phyloP scores from a whole-genome alignment of 495 filamentous ascomycete genomes.

The Aspergillus kassunensis region DNA sequence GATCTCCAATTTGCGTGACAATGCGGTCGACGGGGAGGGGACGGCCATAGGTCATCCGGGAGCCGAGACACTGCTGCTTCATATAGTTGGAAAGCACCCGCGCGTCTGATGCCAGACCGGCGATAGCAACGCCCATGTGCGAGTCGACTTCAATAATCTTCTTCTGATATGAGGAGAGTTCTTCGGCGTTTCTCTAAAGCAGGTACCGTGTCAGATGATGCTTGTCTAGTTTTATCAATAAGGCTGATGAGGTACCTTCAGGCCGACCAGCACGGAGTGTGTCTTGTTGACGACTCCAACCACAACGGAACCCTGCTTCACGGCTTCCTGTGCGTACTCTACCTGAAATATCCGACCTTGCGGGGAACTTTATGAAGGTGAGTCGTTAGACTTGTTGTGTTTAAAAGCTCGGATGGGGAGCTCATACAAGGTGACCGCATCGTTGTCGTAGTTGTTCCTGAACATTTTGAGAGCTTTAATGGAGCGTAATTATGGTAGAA shows the following conservation, averaged over 20 bases:
- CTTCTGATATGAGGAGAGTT: conserved; percentile 99
- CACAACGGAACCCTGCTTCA: conserved; percentile 98
- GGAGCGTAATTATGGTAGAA: neutral
- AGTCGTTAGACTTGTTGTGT: conserved; percentile 16
- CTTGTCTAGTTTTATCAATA: neutral
- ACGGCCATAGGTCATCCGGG: conserved; percentile 91
- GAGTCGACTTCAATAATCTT: conserved; percentile 96
- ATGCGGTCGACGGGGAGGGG: conserved; percentile 84
- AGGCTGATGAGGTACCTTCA: conserved; percentile 65
- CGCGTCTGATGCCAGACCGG: conserved; percentile 95
- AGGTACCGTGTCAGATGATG: conserved; percentile 1
- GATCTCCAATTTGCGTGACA: conserved; percentile 85
- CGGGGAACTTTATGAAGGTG: conserved; percentile 65
- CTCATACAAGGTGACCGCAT: conserved; percentile 96
- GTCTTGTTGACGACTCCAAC: conserved; percentile 97
- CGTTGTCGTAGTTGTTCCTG: conserved; percentile 99
- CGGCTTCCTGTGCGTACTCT: conserved; percentile 97
- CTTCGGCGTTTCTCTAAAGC: conserved; percentile 89
- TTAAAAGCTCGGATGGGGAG: conserved; percentile 26
- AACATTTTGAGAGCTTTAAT: conserved; percentile 65
- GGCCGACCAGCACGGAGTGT: conserved; percentile 89
- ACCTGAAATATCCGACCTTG: conserved; percentile 99
- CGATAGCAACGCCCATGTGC: conserved; percentile 92
- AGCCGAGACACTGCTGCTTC: conserved; percentile 96
- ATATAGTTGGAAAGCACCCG: conserved; percentile 99